Conservation (phyloP, 148 eudicot genomes). For the Vaccinium vitisidaea region DNA sequence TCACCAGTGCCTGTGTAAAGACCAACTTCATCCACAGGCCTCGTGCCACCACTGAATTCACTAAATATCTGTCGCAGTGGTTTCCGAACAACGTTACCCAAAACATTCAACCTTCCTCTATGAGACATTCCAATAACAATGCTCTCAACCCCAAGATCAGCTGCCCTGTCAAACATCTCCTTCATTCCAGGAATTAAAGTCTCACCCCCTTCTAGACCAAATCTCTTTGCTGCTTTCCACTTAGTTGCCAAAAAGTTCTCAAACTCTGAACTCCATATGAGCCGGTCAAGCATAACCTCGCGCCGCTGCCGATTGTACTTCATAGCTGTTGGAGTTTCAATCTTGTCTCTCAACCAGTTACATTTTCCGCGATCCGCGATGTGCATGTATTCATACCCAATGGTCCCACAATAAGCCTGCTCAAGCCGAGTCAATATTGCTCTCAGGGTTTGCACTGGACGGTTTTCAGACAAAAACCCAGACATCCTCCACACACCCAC, state of each 20-base stretch:
- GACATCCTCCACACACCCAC: slow-evolving; percentile 92
- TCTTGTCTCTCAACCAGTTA: slow-evolving; percentile 87
- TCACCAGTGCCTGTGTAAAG: slow-evolving; percentile 92
- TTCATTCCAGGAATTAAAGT: slow-evolving; percentile 97
- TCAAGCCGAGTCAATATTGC: slow-evolving; percentile 84
- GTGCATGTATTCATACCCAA: slow-evolving; percentile 96
- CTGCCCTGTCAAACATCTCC: slow-evolving; percentile 91
- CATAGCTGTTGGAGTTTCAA: slow-evolving; percentile 81
- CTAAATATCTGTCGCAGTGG: slow-evolving; percentile 79
- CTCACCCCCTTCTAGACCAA: slow-evolving; percentile 94
- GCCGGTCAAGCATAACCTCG: slow-evolving; percentile 84
- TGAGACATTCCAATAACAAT: slow-evolving; percentile 95
- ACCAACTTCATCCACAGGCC: slow-evolving; percentile 71
- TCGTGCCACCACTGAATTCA: slow-evolving; percentile 83
- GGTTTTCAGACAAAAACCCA: slow-evolving; percentile 90
- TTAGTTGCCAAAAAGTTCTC: slow-evolving; percentile 90
- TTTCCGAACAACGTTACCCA: slow-evolving; percentile 87
- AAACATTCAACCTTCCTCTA: slow-evolving; percentile 81
- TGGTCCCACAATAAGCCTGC: slow-evolving; percentile 90
- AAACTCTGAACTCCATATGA: slow-evolving; percentile 89
- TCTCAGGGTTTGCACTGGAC: slow-evolving; percentile 88
- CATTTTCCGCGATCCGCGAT: slow-evolving; percentile 76
- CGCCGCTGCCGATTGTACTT: slow-evolving; percentile 73
- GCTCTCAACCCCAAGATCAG: slow-evolving; percentile 87
- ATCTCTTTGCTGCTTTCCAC: slow-evolving; percentile 92